Evolutionary conservation across 1,284 basidiomycete genomes (phyloP), one percentile per base, ranked within the genome.

Genomic region (Termitomyces sp.): DNA sequence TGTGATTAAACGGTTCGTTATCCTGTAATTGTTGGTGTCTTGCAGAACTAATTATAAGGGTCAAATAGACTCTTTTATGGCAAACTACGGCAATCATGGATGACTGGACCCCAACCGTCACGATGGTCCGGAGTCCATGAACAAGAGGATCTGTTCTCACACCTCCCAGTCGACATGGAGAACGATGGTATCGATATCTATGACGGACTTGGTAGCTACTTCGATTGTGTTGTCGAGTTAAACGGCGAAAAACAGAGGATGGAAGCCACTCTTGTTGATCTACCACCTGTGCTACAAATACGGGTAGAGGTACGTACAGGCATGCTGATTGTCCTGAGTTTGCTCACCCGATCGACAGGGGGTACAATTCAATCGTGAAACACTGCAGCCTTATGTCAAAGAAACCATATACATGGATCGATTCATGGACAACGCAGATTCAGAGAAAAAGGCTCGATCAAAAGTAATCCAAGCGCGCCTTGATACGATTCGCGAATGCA

Each of bases 331-430:
- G n/a, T n/a, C n/a, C n/a, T n/a, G n/a, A 46, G 42, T 26, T 44
- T 19, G 21, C 7, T 43, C 30, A 30, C 37, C 48, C 40, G 16
- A 41, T 56, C 34, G 34, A 13, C 61, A 98, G 90, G 81, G 96
- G 55, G 97, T 95, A 1, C 96, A 98, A 82, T 99, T 96, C 72
- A 95, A 99, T 67, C 81, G 93, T 13, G 86, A 88, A 59, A 90
- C 86, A 0, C 76, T 90, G 52, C 86, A 93, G 57, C 86, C 94
- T 14, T 95, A 95, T 65, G 84, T 99, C 59, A 89, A 88, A 5
- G 90, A 96, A 67, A 88, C 83, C 10, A 76, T 99, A 6, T 87
- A 82, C 62, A 84, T 99, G 81, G 95, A 97, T 67, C 86, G 97
- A 4, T 99, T 96, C 75, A 73, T 97, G 61, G 87, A 92, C 50